Base-by-base conservation (phyloP, 108 stramenopile genomes). In the Tribonema minus region DNA sequence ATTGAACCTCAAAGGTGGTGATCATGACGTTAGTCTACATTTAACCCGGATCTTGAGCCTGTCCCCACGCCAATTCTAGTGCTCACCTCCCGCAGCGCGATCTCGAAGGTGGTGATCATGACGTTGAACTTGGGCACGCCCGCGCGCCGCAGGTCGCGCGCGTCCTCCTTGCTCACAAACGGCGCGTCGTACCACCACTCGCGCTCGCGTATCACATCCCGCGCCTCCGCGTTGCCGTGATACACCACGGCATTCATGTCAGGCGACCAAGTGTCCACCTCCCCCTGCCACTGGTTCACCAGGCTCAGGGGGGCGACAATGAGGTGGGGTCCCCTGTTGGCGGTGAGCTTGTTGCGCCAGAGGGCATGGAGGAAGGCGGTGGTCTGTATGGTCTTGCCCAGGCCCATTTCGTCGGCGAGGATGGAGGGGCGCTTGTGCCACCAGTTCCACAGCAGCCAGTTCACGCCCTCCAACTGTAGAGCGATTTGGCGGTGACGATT, bases 21-120 rank as follows among this genome's bases (percentile, higher is more conserved):
- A n/a, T n/a, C n/a, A n/a, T n/a, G n/a, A n/a, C n/a, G n/a, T n/a
- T n/a, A n/a, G n/a, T n/a, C n/a, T n/a, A n/a, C n/a, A n/a, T n/a
- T n/a, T n/a, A n/a, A n/a, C n/a, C n/a, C n/a, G n/a, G n/a, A n/a
- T n/a, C n/a, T n/a, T n/a, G n/a, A n/a, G n/a, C n/a, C n/a, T n/a
- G n/a, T n/a, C n/a, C n/a, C n/a, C n/a, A n/a, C n/a, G n/a, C n/a
- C n/a, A n/a, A n/a, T n/a, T n/a, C n/a, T n/a, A n/a, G n/a, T n/a
- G 4, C 71, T 1, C 27, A 76, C 74, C 74, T 76, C 64, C 9
- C 46, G 46, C 60, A 76, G 65, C 0, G 74, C 74, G 26, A 76
- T 89, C 84, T 99, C 96, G 82, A 94, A 97, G 0, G 98, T 99
- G 27, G 98, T 99, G 63, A 99, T 91, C 35, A 97, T 80, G 32